These are phyloP conservation scores for Cucumis hystrix DNA, from an alignment of 306 rosid genomes.

Conservation along the genomic window DNA sequence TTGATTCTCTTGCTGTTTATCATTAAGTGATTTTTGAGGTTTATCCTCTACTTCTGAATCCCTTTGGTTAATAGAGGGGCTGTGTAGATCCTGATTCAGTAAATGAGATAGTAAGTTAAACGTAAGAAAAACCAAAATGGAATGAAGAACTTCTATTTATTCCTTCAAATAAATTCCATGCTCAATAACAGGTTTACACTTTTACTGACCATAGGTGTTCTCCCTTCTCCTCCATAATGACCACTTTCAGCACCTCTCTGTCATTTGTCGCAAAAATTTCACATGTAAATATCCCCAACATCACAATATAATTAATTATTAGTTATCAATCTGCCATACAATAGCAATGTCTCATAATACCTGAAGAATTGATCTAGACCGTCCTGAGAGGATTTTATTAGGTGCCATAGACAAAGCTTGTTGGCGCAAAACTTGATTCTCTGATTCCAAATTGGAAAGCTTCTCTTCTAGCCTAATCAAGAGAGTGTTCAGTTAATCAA, in stretches of 20 bases:
- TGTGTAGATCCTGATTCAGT: constrained; percentile 51
- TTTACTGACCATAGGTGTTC: constrained; percentile 39
- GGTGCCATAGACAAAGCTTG: constrained; percentile 92
- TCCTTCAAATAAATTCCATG: not conserved
- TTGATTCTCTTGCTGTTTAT: constrained; percentile 99
- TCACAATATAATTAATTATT: constrained; percentile 1
- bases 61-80: constrained; percentile 54
- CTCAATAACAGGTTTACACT: not conserved
- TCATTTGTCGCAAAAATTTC: constrained; percentile 9
- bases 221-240: constrained; percentile 50
- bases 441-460: constrained; percentile 89
- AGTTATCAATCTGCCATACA: not conserved
- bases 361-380: constrained; percentile 79
- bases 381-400: constrained; percentile 51
- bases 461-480: constrained; percentile 83
- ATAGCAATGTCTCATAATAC: constrained; percentile 24
- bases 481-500: constrained; percentile 16
- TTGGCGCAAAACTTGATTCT: constrained; percentile 98
- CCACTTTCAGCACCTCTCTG: constrained; percentile 70
- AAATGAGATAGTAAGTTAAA: constrained; percentile 8
- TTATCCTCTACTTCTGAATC: constrained; percentile 97
- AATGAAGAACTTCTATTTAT: not conserved
- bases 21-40: constrained; percentile 95
- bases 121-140: not conserved
- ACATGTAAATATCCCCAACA: constrained; percentile 43